Base-by-base conservation (phyloP, 768 basidiomycete genomes). In the Boletales sp. region DNA sequence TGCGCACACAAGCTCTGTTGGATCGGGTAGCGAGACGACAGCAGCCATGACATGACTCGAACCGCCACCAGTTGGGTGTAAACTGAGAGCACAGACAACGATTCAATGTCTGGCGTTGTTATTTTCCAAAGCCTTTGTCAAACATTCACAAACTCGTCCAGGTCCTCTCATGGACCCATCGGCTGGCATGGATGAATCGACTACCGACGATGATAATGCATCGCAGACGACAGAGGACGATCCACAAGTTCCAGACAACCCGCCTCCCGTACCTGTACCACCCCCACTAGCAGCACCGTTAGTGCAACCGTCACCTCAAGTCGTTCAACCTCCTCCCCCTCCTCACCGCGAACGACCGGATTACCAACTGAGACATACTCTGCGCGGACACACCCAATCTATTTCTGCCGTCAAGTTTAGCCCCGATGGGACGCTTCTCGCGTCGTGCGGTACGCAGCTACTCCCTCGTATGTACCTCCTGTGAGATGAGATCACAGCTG, bases 351-450 rank as follows among this genome's bases (percentile, higher is more conserved):
- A 64, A 48, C 55, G 73, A 54, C 88, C 87, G n/a, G 76, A 84
- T 56, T 91, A 91, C 62, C 72, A 81, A 58, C 78, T 86, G 3
- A 73, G 74, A 43, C 82, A 87, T 66, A 81, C 79, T 1, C 73
- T 94, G 32, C 70, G 72, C 3, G 94, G 91, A 0, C 94, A 97
- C 64, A 84, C 82, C 7, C 80, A 82, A 61, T 86, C 87, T 0
- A 85, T 97, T 45, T 93, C 93, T 27, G 84, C 91, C 17, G 84
- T 94, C 52, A 91, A 90, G 66, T 97, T 97, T 67, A 92, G 91
- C 60, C 87, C 88, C 0, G 89, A 95, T 63, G 94, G 94, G 10
- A 80, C 79, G 18, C 69, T 86, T 14, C 74, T 97, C 18, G 92
- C 92, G 15, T 92, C 91, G n/a, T 90, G 87, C 58, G 85, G 94